Conservation (phyloP, 2,329 filamentous ascomycete genomes). For the Epichloe sylvatica region DNA sequence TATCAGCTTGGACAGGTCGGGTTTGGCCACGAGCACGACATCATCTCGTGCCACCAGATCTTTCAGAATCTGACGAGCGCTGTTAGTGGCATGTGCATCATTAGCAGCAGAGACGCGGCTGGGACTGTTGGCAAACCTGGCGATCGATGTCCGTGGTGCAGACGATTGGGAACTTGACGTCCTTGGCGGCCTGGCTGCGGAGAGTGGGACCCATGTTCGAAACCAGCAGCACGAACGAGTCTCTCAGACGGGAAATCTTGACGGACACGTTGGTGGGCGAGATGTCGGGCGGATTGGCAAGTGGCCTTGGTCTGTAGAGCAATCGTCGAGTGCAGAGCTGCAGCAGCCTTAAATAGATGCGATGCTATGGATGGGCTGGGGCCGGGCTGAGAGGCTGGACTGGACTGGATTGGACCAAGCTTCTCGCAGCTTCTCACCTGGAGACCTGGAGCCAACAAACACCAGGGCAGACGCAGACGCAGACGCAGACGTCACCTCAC, state of each 20-base stretch:
- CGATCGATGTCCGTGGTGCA: neutral
- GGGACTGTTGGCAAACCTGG: neutral
- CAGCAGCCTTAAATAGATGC: no score
- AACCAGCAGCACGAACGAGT: neutral
- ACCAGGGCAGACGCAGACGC: neutral
- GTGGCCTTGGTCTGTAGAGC: no score
- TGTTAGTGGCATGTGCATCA: neutral
- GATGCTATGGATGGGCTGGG: no score
- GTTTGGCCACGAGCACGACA: neutral
- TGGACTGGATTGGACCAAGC: neutral
- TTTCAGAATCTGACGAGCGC: neutral
- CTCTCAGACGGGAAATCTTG: neutral
- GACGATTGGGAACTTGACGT: neutral
- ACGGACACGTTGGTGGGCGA: no score
- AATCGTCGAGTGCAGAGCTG: no score
- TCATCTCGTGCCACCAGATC: neutral
- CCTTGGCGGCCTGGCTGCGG: neutral
- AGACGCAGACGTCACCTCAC: neutral
- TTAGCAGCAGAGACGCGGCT: no score
- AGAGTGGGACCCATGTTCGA: neutral
- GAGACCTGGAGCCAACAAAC: neutral
- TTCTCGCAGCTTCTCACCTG: neutral
- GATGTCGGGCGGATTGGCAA: no score
- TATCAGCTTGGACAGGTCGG: neutral
- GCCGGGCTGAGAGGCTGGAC: neutral